Evolutionary conservation across 805 yeast species (phyloP).

Genomic region (Candida maltosa): DNA sequence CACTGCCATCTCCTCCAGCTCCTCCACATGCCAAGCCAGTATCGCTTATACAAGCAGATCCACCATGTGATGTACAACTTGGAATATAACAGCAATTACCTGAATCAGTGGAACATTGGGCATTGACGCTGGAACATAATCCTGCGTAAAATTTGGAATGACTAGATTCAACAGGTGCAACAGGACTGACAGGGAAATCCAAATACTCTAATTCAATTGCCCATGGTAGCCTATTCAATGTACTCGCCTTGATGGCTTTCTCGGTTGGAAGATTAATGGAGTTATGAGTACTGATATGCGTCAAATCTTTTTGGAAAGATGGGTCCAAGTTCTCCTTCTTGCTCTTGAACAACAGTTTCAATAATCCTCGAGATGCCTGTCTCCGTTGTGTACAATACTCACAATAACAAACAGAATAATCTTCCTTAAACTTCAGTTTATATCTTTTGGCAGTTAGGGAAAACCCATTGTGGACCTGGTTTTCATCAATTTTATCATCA

Average conservation of each 20-base stretch:
- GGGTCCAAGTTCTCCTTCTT: too few species aligned
- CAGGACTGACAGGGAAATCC: not conserved
- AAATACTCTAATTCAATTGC: not conserved
- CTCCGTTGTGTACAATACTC: constrained; percentile 14
- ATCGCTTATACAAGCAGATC: too few species aligned
- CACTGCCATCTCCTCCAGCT: too few species aligned
- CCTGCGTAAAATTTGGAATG: not conserved
- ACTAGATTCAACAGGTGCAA: not conserved
- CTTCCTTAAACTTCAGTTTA: constrained; percentile 11
- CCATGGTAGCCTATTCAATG: not conserved
- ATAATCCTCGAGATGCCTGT: too few species aligned
- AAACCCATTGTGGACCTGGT: constrained; percentile 13
- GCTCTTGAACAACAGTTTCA: too few species aligned
- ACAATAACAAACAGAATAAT: constrained; percentile 20
- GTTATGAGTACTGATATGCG: not conserved
- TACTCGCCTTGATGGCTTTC: not conserved
- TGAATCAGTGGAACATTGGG: too few species aligned
- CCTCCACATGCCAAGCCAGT: too few species aligned
- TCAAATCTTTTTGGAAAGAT: too few species aligned
- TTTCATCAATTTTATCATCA: constrained; percentile 22
- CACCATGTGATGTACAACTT: too few species aligned
- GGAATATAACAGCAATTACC: too few species aligned
- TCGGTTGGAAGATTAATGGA: not conserved
- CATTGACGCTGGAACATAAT: not conserved
- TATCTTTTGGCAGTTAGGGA: constrained; percentile 15